Percentiles rank a stretch among this genome's conserved stretches.
Conservation (phyloP, 257 asterid genomes). For the Forsythia suspensa region DNA sequence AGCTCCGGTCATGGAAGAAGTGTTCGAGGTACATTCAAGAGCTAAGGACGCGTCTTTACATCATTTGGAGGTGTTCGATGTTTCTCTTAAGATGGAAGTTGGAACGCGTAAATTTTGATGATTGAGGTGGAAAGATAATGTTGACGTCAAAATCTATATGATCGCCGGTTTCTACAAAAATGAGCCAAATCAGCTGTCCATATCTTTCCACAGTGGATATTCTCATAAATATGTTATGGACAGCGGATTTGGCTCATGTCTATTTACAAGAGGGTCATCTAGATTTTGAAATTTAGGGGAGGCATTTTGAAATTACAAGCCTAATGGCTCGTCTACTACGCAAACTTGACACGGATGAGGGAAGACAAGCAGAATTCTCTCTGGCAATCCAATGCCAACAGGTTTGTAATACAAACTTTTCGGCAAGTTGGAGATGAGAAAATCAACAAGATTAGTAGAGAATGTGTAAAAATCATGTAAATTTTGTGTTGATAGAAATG, state of each 20-base stretch:
- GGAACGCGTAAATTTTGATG: slow-evolving; percentile 40
- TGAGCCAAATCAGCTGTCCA: background rate
- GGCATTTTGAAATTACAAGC: background rate
- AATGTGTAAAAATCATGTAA: background rate
- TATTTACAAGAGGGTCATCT: background rate
- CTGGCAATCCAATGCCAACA: background rate
- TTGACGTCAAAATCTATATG: background rate
- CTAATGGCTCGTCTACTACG: background rate
- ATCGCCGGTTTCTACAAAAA: background rate
- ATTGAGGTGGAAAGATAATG: slow-evolving; percentile 19
- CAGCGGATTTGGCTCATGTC: background rate
- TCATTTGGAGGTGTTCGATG: slow-evolving; percentile 77
- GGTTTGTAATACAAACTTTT: background rate
- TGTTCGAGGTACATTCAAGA: slow-evolving; percentile 72
- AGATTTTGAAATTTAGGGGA: background rate
- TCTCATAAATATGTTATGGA: background rate
- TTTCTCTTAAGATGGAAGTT: slow-evolving; percentile 59
- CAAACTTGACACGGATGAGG: background rate
- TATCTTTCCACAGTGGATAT: background rate
- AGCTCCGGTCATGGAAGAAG: slow-evolving; percentile 47
- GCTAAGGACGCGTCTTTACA: slow-evolving; percentile 73
- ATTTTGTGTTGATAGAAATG: background rate
- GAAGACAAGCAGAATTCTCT: background rate
- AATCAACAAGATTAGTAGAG: background rate
- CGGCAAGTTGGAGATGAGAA: background rate